Evolutionary conservation across 495 filamentous ascomycete species (phyloP), one percentile per base, ranked within the genome.

Genomic region (Talaromyces thailandensis): DNA sequence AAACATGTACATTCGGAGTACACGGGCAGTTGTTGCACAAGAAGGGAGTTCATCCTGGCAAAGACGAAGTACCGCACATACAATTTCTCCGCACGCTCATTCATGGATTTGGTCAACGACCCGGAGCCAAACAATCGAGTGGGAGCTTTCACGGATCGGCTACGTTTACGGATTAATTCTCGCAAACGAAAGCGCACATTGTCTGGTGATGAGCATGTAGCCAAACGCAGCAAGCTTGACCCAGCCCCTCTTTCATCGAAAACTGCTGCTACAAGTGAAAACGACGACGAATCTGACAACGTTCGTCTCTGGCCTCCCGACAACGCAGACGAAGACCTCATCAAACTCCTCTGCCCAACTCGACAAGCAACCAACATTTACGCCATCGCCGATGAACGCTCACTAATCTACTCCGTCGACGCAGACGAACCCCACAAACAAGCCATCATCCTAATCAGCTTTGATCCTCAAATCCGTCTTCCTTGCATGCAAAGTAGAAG

Each of bases 101-200:
- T 84, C 64, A 53, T 90, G 8, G 88, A 91, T 63, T 72, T 91
- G 3, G 83, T 91, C 31, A 82, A 88, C 63, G 83, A 86, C 63
- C 79, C 81, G 5, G 61, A 64, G 7, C 67, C 71, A 3, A 52
- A 66, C 2, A 64, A 67, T 9, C 63, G 71, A 43, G 70, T 66
- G 18, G 62, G 53, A 24, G 51, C 68, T 69, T 55, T 60, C 70
- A 72, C 67, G 67, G 79, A 82, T 65, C 79, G 79, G 7, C 71
- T 84, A 14, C 79, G 84, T 25, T 66, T 86, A 14, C 78, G 84
- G 6, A 76, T 77, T 16, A 82, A 82, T 26, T 77, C 77, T 6
- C 69, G 76, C 40, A 75, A 74, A 52, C 71, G 73, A 31, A 73
- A 70, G 61, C 69, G 68, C 58, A 69, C 71, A n/a, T 68, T 77